Evolutionary conservation across 441 rosid species (phyloP).

Genomic region (Erodium chrysanthum): DNA sequence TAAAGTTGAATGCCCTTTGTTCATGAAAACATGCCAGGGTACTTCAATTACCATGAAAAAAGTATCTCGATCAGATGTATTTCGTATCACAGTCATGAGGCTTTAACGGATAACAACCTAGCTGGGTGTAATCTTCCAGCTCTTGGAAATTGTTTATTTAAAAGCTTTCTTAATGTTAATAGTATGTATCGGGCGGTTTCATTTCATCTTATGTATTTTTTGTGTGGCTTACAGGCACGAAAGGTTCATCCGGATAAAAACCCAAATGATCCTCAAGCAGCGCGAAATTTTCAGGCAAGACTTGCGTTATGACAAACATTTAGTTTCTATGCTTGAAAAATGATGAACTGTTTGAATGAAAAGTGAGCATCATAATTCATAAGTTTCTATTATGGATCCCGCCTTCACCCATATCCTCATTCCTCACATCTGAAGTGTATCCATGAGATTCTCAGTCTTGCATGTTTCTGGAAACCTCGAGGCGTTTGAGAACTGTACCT

Average conservation of each 20-base stretch:
- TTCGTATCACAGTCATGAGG: background rate
- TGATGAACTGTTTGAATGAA: background rate
- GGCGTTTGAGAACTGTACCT: background rate
- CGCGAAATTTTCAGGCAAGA: constrained; percentile 83
- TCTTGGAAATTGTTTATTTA: background rate
- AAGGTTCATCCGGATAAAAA: constrained; percentile 95
- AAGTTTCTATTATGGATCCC: background rate
- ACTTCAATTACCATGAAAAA: too few relatives aligned
- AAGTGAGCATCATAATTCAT: background rate
- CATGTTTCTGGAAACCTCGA: background rate
- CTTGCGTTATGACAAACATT: constrained; percentile 9
- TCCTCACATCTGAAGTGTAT: background rate
- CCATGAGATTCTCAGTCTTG: background rate
- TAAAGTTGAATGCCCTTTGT: too few relatives aligned
- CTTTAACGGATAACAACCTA: background rate
- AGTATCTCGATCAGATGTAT: too few relatives aligned
- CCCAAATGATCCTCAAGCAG: constrained; percentile 90
- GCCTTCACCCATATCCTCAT: background rate
- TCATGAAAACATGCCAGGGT: too few relatives aligned
- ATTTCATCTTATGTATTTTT: background rate
- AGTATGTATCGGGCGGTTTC: background rate
- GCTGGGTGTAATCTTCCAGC: background rate
- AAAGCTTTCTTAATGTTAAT: background rate
- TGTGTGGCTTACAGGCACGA: constrained; percentile 59
- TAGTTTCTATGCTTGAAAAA: background rate